These are phyloP conservation scores for Adansonia madagascariensis DNA, from an alignment of 441 rosid species.

Conservation along the genomic window DNA sequence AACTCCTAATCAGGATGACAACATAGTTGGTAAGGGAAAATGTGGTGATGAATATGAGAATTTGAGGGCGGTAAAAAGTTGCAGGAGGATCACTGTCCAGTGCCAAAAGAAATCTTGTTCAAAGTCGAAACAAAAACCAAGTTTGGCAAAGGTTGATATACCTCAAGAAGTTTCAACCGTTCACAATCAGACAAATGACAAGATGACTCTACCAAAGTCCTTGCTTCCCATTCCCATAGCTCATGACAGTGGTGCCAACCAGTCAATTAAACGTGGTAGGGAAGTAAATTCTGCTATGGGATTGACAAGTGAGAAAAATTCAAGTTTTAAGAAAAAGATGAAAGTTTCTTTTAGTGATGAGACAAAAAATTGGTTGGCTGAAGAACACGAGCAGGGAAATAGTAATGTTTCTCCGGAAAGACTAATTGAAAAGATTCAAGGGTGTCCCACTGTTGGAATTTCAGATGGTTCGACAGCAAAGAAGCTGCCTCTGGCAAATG, in stretches of 20 bases:
- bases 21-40: constrained; percentile 19
- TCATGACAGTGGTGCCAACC: constrained; percentile 24
- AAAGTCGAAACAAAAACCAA: constrained; percentile 38
- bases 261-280: constrained; percentile 31
- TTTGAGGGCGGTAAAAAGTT: constrained; percentile 32
- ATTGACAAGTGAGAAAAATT: constrained; percentile 31
- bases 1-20: constrained; percentile 25
- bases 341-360: constrained; percentile 38
- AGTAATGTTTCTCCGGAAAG: constrained; percentile 19
- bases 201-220: constrained; percentile 15
- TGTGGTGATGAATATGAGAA: constrained; percentile 22
- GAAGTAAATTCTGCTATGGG: constrained; percentile 34
- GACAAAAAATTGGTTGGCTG: constrained; percentile 35
- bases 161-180: constrained; percentile 24
- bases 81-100: constrained; percentile 24
- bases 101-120: constrained; percentile 21
- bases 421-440: constrained; percentile 27
- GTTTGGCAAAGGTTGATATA: constrained; percentile 18
- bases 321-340: constrained; percentile 30
- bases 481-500: constrained; percentile 33
- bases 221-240: background rate
- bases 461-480: constrained; percentile 32
- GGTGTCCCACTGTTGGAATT: constrained; percentile 25
- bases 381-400: constrained; percentile 30
- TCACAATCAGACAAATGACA: constrained; percentile 28